Base-by-base conservation (phyloP, 2,329 filamentous ascomycete species). In the Ambrosiella cleistominuta region DNA sequence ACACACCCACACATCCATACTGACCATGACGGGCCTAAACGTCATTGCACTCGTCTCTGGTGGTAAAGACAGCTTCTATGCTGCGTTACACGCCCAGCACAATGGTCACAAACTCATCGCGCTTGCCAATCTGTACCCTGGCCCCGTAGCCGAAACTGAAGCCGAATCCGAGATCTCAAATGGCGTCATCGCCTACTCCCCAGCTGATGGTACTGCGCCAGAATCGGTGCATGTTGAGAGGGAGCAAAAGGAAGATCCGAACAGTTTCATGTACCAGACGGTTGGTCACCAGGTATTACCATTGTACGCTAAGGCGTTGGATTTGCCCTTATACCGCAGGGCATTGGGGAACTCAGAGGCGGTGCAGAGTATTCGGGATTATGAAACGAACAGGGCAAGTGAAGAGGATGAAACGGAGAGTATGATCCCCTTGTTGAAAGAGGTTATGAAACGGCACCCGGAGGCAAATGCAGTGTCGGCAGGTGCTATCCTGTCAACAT, bases 201-300 rank as follows among this genome's bases (percentile, higher is more conserved):
- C 53, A 9, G 57, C 53, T 49, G 44, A 57, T 50, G 62, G 45
- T 50, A 55, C 51, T 13, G 62, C 38, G 49, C 50, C 54, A 3
- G 45, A 58, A 7, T 19, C n/a, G 9, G 51, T 60, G 13, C 36
- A 57, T 5, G 40, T 59, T 40, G 57, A 61, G 15, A 58, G 44
- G 15, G 61, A 56, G 8, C 61, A 61, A 50, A 67, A 74, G 52
- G 68, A 66, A 53, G 72, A 97, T 68, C 77, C 95, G 64, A 88
- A 98, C 70, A 96, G 90, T 72, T 97, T 93, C 81, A 98, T 98
- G 93, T 98, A 97, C 74, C 93, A 98, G 74, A 98, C 93, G 2
- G 87, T 96, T 61, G 93, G 93, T 11, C 88, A 97, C 70, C 78
- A 81, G 60, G 74, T 96, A 15, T 84, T 97, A 59, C 88, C 90